Evolutionary conservation across 352 stramenopile genomes (phyloP).

Genomic region (Thraustochytrium sp.): DNA sequence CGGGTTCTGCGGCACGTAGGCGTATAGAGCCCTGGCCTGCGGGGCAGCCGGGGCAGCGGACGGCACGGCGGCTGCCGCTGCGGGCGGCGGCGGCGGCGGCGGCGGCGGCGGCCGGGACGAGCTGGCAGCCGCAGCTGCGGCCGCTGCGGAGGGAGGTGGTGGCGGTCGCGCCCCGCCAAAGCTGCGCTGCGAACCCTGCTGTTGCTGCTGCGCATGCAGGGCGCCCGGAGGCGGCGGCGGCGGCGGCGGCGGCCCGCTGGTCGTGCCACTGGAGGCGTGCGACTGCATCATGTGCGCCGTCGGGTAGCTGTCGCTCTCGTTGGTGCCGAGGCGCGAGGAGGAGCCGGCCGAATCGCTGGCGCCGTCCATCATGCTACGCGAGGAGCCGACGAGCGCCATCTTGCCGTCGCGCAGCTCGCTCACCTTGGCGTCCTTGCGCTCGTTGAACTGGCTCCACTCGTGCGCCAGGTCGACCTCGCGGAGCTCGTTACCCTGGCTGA

Average conservation of each 20-base stretch:
- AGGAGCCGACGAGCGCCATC: neutral
- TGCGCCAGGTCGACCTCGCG: neutral
- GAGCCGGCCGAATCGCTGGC: neutral
- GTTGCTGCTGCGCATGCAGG: too few relatives aligned
- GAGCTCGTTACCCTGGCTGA: neutral
- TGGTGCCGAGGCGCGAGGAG: neutral
- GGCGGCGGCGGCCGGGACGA: neutral
- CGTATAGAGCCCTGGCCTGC: conserved; percentile 1
- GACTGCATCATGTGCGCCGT: too few relatives aligned
- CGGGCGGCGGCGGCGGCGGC: neutral
- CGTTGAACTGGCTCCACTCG: conserved; percentile 2
- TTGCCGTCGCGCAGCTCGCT: neutral
- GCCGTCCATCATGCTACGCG: neutral
- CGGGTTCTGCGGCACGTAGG: neutral
- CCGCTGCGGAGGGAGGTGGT: neutral
- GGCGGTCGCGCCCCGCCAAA: neutral
- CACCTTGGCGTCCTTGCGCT: conserved; percentile 14
- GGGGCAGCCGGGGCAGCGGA: neutral
- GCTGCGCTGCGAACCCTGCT: neutral
- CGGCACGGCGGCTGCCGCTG: neutral
- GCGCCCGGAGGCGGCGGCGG: neutral
- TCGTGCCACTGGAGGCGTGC: neutral
- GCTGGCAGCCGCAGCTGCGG: too few relatives aligned
- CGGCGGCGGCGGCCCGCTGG: neutral
- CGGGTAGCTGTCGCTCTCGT: neutral